phyloP scores from a whole-genome alignment of 2,329 filamentous ascomycete genomes.

The Shiraia sp. region DNA sequence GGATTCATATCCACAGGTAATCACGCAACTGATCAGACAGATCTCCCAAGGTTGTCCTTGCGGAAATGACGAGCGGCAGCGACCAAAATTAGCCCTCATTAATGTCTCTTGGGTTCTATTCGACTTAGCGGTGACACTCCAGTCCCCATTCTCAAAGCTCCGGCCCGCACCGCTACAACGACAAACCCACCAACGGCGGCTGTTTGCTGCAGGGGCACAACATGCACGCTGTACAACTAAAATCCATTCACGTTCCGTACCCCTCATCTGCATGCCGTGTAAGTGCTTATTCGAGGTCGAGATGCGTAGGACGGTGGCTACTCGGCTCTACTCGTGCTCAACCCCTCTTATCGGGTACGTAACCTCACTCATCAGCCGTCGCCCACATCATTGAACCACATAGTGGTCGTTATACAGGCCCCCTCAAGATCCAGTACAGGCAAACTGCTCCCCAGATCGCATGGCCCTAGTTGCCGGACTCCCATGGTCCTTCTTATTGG shows the following conservation, averaged over 20 bases:
- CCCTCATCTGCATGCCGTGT: constrained; percentile 10
- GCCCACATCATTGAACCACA: too few relatives aligned
- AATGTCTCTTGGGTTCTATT: too few relatives aligned
- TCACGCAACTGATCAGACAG: too few relatives aligned
- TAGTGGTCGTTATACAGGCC: too few relatives aligned
- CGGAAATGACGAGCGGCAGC: neutral
- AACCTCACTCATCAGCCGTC: neutral
- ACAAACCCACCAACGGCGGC: constrained; percentile 5
- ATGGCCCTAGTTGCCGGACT: too few relatives aligned
- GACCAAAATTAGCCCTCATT: neutral
- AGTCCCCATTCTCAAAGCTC: neutral
- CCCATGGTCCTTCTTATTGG: too few relatives aligned
- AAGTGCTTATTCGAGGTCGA: constrained; percentile 1
- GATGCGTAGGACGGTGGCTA: too few relatives aligned
- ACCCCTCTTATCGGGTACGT: neutral
- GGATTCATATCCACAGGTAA: too few relatives aligned
- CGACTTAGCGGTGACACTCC: too few relatives aligned
- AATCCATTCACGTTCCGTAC: constrained; percentile 17
- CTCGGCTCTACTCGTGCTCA: neutral
- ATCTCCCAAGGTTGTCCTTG: neutral
- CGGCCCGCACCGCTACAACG: constrained; percentile 10
- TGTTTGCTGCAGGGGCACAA: constrained; percentile 8
- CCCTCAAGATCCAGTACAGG: too few relatives aligned
- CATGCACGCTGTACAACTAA: constrained; percentile 11
- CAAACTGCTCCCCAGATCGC: too few relatives aligned